A percentile compares a stretch with the other conserved stretches of the same genome.
These are phyloP conservation scores for Aspergillus eucalypticola DNA, from an alignment of 2,329 filamentous ascomycete genomes.

Conservation along the genomic window DNA sequence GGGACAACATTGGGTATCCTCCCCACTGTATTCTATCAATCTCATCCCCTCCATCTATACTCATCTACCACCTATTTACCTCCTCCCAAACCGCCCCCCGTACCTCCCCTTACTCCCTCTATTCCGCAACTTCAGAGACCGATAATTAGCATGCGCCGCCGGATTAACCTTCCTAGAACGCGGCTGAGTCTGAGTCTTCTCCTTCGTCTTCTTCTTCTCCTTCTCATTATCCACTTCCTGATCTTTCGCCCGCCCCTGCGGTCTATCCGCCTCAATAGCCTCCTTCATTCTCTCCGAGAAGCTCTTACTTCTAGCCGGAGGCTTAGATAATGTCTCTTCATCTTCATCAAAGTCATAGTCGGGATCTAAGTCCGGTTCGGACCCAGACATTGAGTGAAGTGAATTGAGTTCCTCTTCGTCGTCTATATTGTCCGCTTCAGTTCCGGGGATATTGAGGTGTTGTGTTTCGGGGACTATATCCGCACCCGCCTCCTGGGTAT, in stretches of 20 bases:
- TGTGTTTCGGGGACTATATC: conserved; percentile 34
- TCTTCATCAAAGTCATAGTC: conserved; percentile 33
- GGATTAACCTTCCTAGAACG: conserved; percentile 44
- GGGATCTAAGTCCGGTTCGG: conserved; percentile 31
- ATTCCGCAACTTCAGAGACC: conserved; percentile 49
- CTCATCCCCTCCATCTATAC: no score
- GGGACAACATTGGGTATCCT: neutral
- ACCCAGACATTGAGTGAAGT: conserved; percentile 26
- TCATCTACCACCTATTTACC: conserved; percentile 19
- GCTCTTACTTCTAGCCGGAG: conserved; percentile 28
- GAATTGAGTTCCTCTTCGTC: conserved; percentile 20
- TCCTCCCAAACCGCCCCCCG: conserved; percentile 40
- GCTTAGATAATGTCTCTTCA: conserved; percentile 10
- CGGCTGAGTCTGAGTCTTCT: conserved; percentile 11
- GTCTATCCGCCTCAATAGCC: conserved; percentile 30
- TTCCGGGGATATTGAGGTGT: conserved; percentile 14
- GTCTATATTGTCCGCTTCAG: conserved; percentile 12
- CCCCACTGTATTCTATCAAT: no score
- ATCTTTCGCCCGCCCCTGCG: conserved; percentile 19
- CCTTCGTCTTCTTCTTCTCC: no score
- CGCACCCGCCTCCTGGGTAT: conserved; percentile 26
- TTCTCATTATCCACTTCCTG: conserved; percentile 19
- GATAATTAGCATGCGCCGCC: conserved; percentile 51
- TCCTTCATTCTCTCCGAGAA: conserved; percentile 42
- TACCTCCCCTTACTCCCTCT: conserved; percentile 37